Evolutionary conservation across 345 rosid genomes (phyloP), one percentile per base, ranked within the genome.

Genomic region (Schrenkiella parvula): DNA sequence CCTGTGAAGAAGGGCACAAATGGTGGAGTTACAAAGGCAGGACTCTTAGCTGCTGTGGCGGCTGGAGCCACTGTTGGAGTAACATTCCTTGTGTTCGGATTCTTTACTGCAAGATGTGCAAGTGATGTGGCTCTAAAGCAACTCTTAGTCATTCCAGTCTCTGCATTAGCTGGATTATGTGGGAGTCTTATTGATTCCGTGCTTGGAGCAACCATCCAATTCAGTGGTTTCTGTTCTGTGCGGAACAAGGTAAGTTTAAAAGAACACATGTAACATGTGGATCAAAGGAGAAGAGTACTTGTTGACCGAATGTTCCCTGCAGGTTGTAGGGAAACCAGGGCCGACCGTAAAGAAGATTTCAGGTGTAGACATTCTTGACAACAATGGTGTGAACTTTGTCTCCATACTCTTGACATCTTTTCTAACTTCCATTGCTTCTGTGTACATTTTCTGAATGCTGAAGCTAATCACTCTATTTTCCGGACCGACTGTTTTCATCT

Each of bases 191-290:
- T 89, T 64, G 99, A 91, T 81, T 95, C 97, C 66, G 39, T 95
- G 50, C 70, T 95, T 55, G 99, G 99, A 77, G 99, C 99, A 46
- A 95, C 95, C 8, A 68, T 95, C 19, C 97, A 91, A 74, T 95
- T 82, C 86, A 95, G 99, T 70, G 99, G 99, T 25, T 91, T 84
- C 84, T 95, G 99, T 75, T 77, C 87, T n/a, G 87, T 95, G 57
- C 90, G 96, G 22, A 89, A 88, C 54, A 95, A 89, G 86, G 97
- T 91, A 80, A 80, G 79, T 61, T 43, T 3, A 35, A 42, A 13
- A 54, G 68, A 61, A 68, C 1, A 55, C 51, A 61, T 39, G 63
- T 58, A 18, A 62, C 5, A 18, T 2, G 29, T 31, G 29, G 34
- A 62, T n/a, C 5, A 5, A 68, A 46, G 3, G 12, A 53, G 50